phyloP scores from a whole-genome alignment of 345 rosid species.

The Salix koriyanagi region DNA sequence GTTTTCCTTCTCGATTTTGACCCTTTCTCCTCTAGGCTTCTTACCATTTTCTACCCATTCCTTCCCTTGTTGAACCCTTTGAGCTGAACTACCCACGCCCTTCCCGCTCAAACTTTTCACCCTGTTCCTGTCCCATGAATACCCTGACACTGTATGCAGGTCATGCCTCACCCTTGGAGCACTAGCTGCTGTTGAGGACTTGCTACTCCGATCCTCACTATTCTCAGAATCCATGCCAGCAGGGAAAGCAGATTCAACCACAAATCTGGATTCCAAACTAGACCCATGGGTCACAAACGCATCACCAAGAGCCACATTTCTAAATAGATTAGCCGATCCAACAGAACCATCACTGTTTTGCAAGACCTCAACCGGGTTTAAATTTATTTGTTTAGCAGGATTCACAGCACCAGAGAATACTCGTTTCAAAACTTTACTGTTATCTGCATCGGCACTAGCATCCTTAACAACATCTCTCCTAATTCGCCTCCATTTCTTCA shows the following conservation, averaged over 20 bases:
- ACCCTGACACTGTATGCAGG: conserved; percentile 31
- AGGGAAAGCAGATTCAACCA: conserved; percentile 40
- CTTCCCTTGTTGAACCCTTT: conserved; percentile 48
- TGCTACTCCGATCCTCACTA: conserved; percentile 68
- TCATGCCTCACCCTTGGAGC: conserved; percentile 48
- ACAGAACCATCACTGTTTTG: conserved; percentile 41
- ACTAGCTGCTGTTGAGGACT: conserved; percentile 75
- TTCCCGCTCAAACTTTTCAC: conserved; percentile 45
- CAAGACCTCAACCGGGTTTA: conserved; percentile 24
- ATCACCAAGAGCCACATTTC: conserved; percentile 23
- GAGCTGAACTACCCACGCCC: conserved; percentile 37
- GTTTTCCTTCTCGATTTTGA: conserved; percentile 73
- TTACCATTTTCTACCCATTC: conserved; percentile 49
- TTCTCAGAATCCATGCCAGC: conserved; percentile 56
- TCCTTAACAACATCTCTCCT: conserved; percentile 59
- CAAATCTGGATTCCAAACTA: conserved; percentile 51
- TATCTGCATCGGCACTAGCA: conserved; percentile 33
- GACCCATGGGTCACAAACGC: conserved; percentile 32
- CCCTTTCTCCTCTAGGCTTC: conserved; percentile 76
- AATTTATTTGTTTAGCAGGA: conserved; percentile 37
- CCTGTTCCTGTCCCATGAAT: conserved; percentile 40
- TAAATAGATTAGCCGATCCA: conserved; percentile 39
- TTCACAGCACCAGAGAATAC: conserved; percentile 46
- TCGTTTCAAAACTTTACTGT: conserved; percentile 58
- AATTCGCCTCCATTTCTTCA: conserved; percentile 82